Conservation (phyloP, 1,284 basidiomycete species). For the Xerocomus amazonicus region DNA sequence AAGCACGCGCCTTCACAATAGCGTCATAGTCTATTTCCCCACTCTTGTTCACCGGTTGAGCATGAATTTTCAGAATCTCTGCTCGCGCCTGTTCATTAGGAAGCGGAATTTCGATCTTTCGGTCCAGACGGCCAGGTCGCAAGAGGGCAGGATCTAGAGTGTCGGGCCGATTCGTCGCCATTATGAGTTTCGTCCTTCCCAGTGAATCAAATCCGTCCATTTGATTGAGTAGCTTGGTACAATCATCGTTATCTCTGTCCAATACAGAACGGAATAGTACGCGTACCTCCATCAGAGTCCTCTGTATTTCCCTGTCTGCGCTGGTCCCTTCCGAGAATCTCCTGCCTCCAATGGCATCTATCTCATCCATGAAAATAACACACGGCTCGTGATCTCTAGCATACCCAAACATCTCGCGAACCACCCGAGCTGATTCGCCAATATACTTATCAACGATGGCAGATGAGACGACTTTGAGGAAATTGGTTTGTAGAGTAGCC, state of each 20-base stretch:
- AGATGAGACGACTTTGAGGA: conserved; percentile 98
- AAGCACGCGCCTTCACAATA: conserved; percentile 77
- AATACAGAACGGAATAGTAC: background rate
- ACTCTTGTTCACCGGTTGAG: conserved; percentile 90
- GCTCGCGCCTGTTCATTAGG: conserved; percentile 95
- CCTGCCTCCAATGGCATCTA: conserved; percentile 94
- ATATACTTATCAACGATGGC: conserved; percentile 99
- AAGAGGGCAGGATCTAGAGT: conserved; percentile 97
- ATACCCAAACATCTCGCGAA: conserved; percentile 99
- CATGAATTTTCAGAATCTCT: conserved; percentile 98
- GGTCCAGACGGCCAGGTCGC: conserved; percentile 92
- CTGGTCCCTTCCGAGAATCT: conserved; percentile 98
- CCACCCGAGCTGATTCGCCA: conserved; percentile 92
- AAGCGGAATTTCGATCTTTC: conserved; percentile 97
- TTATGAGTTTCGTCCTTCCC: conserved; percentile 95
- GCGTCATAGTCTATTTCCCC: conserved; percentile 97
- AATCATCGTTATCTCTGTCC: too few species aligned
- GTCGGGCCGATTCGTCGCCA: conserved; percentile 97
- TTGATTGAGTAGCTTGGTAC: conserved; percentile 86
- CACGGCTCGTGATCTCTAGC: conserved; percentile 97
- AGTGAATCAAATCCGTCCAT: conserved; percentile 99
- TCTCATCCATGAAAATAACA: conserved; percentile 99
- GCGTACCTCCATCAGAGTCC: conserved; percentile 94
- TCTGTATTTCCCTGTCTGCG: conserved; percentile 98
- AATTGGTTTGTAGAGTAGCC: conserved; percentile 93